Evolutionary conservation across 2,329 filamentous ascomycete species (phyloP).

Genomic region (Pseudogymnoascus sp.): DNA sequence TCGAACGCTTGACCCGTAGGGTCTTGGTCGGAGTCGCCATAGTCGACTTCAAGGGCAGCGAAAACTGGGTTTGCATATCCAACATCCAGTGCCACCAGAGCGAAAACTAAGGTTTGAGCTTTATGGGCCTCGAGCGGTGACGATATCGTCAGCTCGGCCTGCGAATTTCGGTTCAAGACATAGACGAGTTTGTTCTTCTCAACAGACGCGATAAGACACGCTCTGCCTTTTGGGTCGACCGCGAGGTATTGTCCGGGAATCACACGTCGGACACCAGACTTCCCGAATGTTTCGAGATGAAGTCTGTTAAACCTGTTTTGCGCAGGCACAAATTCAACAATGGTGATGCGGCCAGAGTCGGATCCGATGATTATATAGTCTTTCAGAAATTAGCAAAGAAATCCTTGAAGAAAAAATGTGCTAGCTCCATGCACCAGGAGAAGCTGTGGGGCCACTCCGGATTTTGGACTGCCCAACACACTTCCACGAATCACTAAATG

Average conservation of each 20-base stretch:
- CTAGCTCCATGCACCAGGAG: conserved; percentile 2
- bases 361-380: conserved; percentile 95
- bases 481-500: conserved; percentile 65
- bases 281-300: conserved; percentile 95
- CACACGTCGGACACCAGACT: conserved; percentile 88
- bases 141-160: conserved; percentile 92
- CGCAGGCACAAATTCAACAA: conserved; percentile 81
- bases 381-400: conserved; percentile 32
- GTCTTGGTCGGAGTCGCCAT: conserved; percentile 84
- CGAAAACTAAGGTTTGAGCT: conserved; percentile 81
- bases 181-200: conserved; percentile 99
- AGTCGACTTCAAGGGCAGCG: conserved; percentile 88
- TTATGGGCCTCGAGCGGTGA: conserved; percentile 96
- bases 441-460: conserved; percentile 12
- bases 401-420: conserved; percentile 4
- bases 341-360: conserved; percentile 89
- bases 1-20: conserved; percentile 73
- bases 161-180: conserved; percentile 88
- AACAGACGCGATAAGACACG: conserved; percentile 84
- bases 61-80: conserved; percentile 97
- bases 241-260: conserved; percentile 94
- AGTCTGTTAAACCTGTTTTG: conserved; percentile 83
- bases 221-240: conserved; percentile 89
- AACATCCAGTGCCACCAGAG: conserved; percentile 81
- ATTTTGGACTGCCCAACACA: conserved; percentile 43